Percentiles rank a stretch among this genome's conserved stretches.
Evolutionary conservation across 352 stramenopile genomes (phyloP).

Genomic region (Phytopythium vexans): DNA sequence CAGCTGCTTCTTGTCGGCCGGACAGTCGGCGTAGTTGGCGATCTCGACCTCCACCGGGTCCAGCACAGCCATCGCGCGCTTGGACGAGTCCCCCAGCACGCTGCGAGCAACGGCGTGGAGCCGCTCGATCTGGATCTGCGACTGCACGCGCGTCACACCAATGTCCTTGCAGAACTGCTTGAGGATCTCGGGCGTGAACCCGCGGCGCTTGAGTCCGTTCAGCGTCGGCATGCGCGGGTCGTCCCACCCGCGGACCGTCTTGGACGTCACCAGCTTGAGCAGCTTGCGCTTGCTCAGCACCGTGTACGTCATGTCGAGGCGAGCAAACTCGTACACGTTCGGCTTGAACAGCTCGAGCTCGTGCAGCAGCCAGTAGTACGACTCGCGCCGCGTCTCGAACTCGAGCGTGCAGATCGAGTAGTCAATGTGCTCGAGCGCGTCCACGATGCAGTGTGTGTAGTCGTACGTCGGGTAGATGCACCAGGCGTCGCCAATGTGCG

Average conservation of each 20-base stretch:
- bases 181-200: conserved; percentile 81
- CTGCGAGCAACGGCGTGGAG: conserved; percentile 69
- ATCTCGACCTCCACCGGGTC: conserved; percentile 76
- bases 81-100: conserved; percentile 64
- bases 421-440: conserved; percentile 98
- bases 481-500: conserved; percentile 96
- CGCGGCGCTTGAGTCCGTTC: conserved; percentile 89
- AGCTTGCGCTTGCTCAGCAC: conserved; percentile 99
- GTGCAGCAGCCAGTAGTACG: conserved; percentile 99
- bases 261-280: conserved; percentile 96
- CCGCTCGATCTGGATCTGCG: conserved; percentile 84
- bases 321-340: conserved; percentile 96
- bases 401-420: conserved; percentile 99
- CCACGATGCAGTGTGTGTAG: conserved; percentile 98
- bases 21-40: conserved; percentile 54
- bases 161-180: conserved; percentile 88
- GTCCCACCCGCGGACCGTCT: conserved; percentile 88
- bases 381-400: conserved; percentile 98
- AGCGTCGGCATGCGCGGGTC: conserved; percentile 99
- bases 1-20: conserved; percentile 30
- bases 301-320: conserved; percentile 97
- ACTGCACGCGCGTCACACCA: conserved; percentile 82
- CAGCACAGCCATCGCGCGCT: conserved; percentile 78
- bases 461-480: conserved; percentile 99
- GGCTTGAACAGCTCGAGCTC: conserved; percentile 97